phyloP scores from a whole-genome alignment of 768 basidiomycete genomes.

The Termitomyces sp. region DNA sequence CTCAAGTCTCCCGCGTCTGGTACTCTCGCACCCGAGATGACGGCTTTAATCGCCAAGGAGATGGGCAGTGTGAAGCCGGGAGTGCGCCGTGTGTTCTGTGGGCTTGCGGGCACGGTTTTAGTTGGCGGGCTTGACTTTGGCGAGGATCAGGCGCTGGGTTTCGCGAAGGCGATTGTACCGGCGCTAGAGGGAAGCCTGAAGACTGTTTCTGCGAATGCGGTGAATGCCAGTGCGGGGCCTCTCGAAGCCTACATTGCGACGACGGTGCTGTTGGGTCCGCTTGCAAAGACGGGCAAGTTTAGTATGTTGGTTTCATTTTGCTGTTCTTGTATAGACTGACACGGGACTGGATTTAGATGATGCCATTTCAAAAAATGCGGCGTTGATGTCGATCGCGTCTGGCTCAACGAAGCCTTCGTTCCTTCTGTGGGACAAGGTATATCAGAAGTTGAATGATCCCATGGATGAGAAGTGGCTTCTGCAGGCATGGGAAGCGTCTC shows the following conservation, averaged over 20 bases:
- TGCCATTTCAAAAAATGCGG: constrained; percentile 43
- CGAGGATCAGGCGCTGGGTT: constrained; percentile 40
- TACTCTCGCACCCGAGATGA: constrained; percentile 38
- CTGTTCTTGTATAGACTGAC: not conserved
- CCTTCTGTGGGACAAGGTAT: constrained; percentile 84
- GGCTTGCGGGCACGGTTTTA: constrained; percentile 52
- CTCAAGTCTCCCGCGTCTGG: constrained; percentile 31
- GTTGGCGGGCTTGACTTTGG: constrained; percentile 43
- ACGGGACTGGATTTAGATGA: constrained; percentile 31
- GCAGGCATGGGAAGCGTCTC: constrained; percentile 51
- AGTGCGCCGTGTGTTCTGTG: constrained; percentile 58
- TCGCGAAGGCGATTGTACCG: constrained; percentile 54
- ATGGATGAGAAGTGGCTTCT: constrained; percentile 78
- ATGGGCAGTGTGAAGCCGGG: constrained; percentile 64
- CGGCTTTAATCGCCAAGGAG: constrained; percentile 61
- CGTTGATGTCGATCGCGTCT: constrained; percentile 43
- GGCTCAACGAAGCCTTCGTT: constrained; percentile 74
- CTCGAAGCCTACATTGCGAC: constrained; percentile 82
- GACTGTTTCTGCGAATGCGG: constrained; percentile 54
- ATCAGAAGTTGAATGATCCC: constrained; percentile 59
- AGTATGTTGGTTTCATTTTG: constrained; percentile 35
- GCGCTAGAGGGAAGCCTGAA: constrained; percentile 73
- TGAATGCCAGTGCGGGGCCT: constrained; percentile 60
- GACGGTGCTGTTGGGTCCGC: constrained; percentile 62
- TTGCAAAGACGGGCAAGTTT: constrained; percentile 46